Evolutionary conservation across 2,329 filamentous ascomycete species (phyloP).

Genomic region (Arthroderma sp.): DNA sequence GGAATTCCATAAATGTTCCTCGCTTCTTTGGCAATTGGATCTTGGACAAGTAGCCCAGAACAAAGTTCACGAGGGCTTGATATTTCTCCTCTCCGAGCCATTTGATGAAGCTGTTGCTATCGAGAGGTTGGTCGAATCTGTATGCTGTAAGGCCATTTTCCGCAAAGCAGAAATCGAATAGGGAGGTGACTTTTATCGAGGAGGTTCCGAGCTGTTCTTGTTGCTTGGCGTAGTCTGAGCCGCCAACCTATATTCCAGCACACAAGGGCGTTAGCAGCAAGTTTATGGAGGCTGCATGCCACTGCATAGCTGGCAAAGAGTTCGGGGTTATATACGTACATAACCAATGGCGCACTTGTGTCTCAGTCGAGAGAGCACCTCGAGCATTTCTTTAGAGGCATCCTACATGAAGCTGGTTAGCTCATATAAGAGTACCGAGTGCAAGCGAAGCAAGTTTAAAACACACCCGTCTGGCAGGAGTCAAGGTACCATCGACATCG

Average conservation of each 20-base stretch:
- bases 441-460: background rate
- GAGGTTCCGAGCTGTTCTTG: conserved; percentile 80
- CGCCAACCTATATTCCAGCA: conserved; percentile 47
- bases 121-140: conserved; percentile 64
- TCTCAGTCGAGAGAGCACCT: conserved; percentile 64
- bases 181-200: conserved; percentile 55
- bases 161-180: conserved; percentile 96
- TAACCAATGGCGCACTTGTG: conserved; percentile 81
- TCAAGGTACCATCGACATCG: conserved; percentile 90
- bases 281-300: background rate
- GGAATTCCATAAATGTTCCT: conserved; percentile 55
- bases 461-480: conserved; percentile 62
- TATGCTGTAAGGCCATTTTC: conserved; percentile 93
- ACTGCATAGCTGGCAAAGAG: background rate
- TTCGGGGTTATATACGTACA: conserved; percentile 27
- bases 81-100: conserved; percentile 77
- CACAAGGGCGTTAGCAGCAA: conserved; percentile 7
- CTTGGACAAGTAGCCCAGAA: conserved; percentile 48
- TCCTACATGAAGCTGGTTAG: conserved; percentile 30
- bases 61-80: conserved; percentile 47
- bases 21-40: conserved; percentile 50
- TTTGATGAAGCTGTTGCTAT: conserved; percentile 74
- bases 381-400: conserved; percentile 69
- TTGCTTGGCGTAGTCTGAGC: conserved; percentile 83
- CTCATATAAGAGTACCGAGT: background rate